These are phyloP conservation scores for Uronychia setigera DNA, from an alignment of 73 alveolate species.

Conservation along the genomic window DNA sequence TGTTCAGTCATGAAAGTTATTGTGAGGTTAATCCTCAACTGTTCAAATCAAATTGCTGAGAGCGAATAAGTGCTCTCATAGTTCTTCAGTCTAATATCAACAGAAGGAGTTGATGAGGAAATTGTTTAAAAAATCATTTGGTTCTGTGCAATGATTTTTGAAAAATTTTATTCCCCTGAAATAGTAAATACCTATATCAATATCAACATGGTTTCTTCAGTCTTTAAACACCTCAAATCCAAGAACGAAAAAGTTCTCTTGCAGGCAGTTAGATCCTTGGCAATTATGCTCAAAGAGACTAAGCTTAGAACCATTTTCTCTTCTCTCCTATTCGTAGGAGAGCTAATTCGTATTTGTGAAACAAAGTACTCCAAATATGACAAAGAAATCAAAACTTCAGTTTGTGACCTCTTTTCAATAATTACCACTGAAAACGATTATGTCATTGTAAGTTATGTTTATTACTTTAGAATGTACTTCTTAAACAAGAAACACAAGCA, in stretches of 20 bases:
- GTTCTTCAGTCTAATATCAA: neutral
- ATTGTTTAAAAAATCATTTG: neutral
- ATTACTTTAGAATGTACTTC: neutral
- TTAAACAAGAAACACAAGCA: constrained; percentile 7
- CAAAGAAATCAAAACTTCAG: neutral
- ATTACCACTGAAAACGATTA: neutral
- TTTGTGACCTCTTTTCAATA: neutral
- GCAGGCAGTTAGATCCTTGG: neutral
- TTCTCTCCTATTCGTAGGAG: neutral
- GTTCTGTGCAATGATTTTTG: neutral
- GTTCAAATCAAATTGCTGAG: neutral
- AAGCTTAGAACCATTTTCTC: neutral
- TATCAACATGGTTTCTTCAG: neutral
- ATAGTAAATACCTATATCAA: neutral
- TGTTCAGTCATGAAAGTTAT: neutral
- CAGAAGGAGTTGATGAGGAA: neutral
- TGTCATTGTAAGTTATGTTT: neutral
- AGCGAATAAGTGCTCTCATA: neutral
- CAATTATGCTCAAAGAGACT: neutral
- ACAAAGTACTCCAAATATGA: neutral
- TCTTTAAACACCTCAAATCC: neutral
- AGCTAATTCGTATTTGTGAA: neutral
- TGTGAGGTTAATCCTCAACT: neutral
- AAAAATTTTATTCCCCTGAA: neutral
- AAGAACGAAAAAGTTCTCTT: neutral